Evolutionary conservation across 2,329 filamentous ascomycete species (phyloP), one percentile per base, ranked within the genome.

Genomic region (Sarocladium kiliense): DNA sequence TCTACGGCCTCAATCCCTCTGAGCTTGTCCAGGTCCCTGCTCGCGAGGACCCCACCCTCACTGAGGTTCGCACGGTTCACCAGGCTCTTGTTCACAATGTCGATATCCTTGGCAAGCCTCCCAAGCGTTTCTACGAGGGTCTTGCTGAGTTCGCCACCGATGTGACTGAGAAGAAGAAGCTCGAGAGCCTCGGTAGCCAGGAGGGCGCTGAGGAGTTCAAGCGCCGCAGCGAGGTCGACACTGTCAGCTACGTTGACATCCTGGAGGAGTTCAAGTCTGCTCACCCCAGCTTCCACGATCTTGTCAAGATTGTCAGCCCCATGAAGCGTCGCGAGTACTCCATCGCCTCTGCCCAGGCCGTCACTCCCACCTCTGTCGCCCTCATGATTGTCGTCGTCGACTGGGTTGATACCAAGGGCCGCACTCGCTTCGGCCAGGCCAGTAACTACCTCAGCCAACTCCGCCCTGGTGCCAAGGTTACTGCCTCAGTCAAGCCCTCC

Each of bases 321-420:
- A 86, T 96, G 77, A 99, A 99, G 82, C 89, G 94, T 58, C 85
- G 94, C 65, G 94, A 99, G 74, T 99, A 99, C 81, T 96, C 91
- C n/a, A 97, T 99, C 63, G 94, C 94, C 19, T 97, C 94, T 2
- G 94, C 91, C 55, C 94, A 99, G 75, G 91, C 93, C 64, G 93
- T 97, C 39, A 92, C 90, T 1, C 92, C 94, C 19, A 92, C 78
- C 66, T 86, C 84, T n/a, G 91, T 99, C 57, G 84, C 92, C 9
- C 84, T 99, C 60, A 94, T 97, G 85, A 95, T 99, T 66, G 94
- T 99, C 58, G 95, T 94, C 3, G 94, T 99, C 65, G 86, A 90
- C 77, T 99, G 94, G 94, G 86, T 92, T 61, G 93, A 97, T 72
- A 80, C 88, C 61, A 82, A 84, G 65, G 93, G 93, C 66, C 90